Conservation (phyloP, 495 filamentous ascomycete genomes). For the Chaetomium tenue region DNA sequence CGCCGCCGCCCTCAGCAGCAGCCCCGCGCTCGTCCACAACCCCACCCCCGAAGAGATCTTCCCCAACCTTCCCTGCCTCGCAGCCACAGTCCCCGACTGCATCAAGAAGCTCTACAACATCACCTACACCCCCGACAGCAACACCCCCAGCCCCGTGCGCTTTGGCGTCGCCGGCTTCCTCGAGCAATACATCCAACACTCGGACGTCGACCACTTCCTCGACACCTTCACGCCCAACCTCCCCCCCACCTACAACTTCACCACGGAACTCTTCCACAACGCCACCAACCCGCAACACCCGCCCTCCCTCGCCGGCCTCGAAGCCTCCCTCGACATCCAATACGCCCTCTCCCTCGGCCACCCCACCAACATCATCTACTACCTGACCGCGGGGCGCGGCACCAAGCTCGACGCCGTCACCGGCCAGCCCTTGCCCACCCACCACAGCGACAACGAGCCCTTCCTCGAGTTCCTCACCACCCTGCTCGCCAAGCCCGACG, state of each 20-base stretch:
- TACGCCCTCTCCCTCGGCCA: constrained; percentile 63
- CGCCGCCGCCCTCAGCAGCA: constrained; percentile 5
- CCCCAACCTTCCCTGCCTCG: constrained; percentile 34
- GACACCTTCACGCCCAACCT: constrained; percentile 49
- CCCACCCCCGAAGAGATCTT: not conserved
- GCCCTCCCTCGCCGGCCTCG: constrained; percentile 43
- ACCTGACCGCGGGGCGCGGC: constrained; percentile 64
- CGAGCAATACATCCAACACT: constrained; percentile 61
- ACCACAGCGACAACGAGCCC: constrained; percentile 67
- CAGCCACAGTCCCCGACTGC: constrained; percentile 38
- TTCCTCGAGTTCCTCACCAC: constrained; percentile 78
- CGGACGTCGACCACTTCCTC: constrained; percentile 57
- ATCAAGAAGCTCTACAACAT: constrained; percentile 45
- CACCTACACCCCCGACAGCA: constrained; percentile 32
- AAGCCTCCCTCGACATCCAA: constrained; percentile 73
- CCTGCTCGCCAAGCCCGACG: constrained; percentile 58
- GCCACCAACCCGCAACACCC: constrained; percentile 53
- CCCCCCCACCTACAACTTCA: constrained; percentile 53
- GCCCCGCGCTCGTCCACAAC: constrained; percentile 19
- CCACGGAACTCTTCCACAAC: constrained; percentile 59
- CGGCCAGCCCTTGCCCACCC: constrained; percentile 41
- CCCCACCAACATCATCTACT: constrained; percentile 59
- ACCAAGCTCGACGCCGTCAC: constrained; percentile 53
- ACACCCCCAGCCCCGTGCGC: constrained; percentile 30
- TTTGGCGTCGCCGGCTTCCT: constrained; percentile 70